phyloP scores from a whole-genome alignment of 2,329 filamentous ascomycete genomes.

The Alternaria solani region DNA sequence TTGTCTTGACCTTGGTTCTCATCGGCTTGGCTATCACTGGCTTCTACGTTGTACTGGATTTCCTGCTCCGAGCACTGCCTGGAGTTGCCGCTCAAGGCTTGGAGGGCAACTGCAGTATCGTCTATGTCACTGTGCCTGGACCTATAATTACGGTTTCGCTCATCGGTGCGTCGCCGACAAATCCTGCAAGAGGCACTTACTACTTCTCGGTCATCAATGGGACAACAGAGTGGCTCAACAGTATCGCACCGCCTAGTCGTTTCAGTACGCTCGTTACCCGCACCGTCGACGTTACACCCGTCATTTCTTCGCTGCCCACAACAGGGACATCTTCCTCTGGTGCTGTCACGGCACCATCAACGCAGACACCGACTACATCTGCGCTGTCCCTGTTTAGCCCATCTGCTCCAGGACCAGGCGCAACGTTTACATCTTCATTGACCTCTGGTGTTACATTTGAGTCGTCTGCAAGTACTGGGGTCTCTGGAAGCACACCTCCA shows the following conservation, averaged over 20 bases:
- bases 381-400: neutral
- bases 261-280: constrained; percentile 19
- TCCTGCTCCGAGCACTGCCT: constrained; percentile 29
- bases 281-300: constrained; percentile 6
- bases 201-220: constrained; percentile 46
- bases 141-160: constrained; percentile 46
- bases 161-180: constrained; percentile 31
- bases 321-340: constrained; percentile 1
- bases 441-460: neutral
- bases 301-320: constrained; percentile 6
- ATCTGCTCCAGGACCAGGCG: neutral
- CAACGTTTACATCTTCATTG: neutral
- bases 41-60: constrained; percentile 32
- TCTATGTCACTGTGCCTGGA: constrained; percentile 46
- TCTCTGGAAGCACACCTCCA: neutral
- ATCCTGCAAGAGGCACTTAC: constrained; percentile 42
- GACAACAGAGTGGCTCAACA: constrained; percentile 44
- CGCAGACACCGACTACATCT: neutral
- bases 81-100: constrained; percentile 34
- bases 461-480: neutral
- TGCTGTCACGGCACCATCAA: neutral
- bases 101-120: constrained; percentile 40
- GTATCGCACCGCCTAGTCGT: constrained; percentile 38
- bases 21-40: constrained; percentile 19
- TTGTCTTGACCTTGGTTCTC: constrained; percentile 22